Base-by-base conservation (phyloP, 306 rosid genomes). In the Elaeagnus macrophylla region DNA sequence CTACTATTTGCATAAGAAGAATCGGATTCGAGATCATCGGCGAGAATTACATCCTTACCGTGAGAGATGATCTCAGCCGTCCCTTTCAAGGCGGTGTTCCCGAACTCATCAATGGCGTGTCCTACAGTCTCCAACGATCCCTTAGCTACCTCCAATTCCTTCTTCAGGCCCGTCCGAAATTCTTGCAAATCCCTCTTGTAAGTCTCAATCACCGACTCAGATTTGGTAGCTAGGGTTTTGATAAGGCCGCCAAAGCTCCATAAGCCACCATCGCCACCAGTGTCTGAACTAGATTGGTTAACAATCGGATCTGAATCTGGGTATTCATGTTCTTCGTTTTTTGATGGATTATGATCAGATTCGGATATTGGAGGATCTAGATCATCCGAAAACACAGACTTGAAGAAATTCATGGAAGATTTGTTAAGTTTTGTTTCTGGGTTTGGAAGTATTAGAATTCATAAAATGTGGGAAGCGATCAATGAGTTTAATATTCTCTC, bases 141-240 rank as follows among this genome's bases (percentile, higher is more conserved):
- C 0, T 85, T 95, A 8, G 94, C 97, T 12, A 89, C 97, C 69
- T 83, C 97, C 35, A 85, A 78, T 77, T 89, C 95, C 53, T 75
- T 89, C 69, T 68, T 76, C 55, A 89, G 71, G 12, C 95, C 94
- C 59, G 80, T 72, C 20, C 87, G 67, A 66, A 85, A 85, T 68
- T 85, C 97, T 51, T 81, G 72, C 20, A 89, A 76, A 79, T 89
- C 97, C n/a, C 87, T 86, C 39, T 93, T 83, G 77, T 85, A 89
- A n/a, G 89, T 85, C 36, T 89, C 95, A 65, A 89, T 75, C 13
- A 89, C 91, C 3, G 94, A 74, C 67, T 85, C 94, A n/a, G 97
- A 89, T 67, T 58, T 82, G 38, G 77, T 20, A 0, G 84, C 68
- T 9, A 89, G 32, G 57, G 89, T 78, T 75, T 71, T 69, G 56